Base-by-base conservation (phyloP, 805 yeast genomes). In the Maudiozyma bulderi region DNA sequence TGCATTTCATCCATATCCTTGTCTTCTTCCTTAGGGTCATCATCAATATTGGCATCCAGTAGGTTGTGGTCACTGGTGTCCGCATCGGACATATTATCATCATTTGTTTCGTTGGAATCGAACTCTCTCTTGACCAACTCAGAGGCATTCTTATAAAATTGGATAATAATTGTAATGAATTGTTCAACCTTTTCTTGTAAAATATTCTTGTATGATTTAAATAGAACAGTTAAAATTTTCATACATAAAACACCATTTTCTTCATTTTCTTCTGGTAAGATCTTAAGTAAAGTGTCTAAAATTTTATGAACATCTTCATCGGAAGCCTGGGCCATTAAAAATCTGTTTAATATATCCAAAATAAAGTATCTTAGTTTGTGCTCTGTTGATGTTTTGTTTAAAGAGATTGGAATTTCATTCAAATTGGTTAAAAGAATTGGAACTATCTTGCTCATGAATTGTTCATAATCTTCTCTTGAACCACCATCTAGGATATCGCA, bases 191-290 rank as follows among this genome's bases (percentile, higher is more conserved):
- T 81, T 14, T 80, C 89, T 14, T 75, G 71, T 47, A 90, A 69
- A 28, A 73, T 70, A 11, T 74, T 61, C 68, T 87, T 91, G 70
- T 85, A 91, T 1, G 90, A 79, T 64, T 93, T 85, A 69, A 90
- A 96, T 44, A 91, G 69, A 32, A 84, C 78, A 14, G 97, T 87
- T 45, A 90, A 74, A 48, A 88, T 82, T 62, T 87, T 89, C 84
- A 93, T 81, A 64, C 95, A 84, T 46, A 88, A 73, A 0, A 89
- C 87, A 46, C 98, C 98, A 64, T 93, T 93, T 52, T 90, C 97
- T 65, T 95, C 99, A 63, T 93, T 93, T 60, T 95, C 99, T 13
- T 70, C 73, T 15, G 76, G 78, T 50, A 91, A 71, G 11, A 84
- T 69, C 26, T 71, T 65, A 57, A 82, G 78, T 47, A 91, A 68